A percentile compares a stretch with the other conserved stretches of the same genome.
Evolutionary conservation across 2,329 filamentous ascomycete species (phyloP).

Genomic region (Zymoseptoria pseudotritici): DNA sequence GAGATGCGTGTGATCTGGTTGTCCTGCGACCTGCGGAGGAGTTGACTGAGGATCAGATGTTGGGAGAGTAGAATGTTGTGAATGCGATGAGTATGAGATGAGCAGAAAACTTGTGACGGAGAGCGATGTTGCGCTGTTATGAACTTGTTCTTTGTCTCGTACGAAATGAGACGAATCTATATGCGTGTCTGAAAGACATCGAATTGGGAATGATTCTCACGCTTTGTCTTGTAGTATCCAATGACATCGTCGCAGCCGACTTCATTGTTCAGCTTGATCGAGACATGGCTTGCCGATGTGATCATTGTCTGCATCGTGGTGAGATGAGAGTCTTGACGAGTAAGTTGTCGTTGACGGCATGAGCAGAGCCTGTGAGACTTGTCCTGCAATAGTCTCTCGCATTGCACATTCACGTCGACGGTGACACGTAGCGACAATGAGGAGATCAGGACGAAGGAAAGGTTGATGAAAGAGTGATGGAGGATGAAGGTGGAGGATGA

Average conservation of each 20-base stretch:
- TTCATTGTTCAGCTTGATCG: background rate
- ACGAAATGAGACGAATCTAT: slow-evolving; percentile 3
- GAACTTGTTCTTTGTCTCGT: slow-evolving; percentile 3
- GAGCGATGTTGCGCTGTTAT: slow-evolving; percentile 4
- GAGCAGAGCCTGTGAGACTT: background rate
- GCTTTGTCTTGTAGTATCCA: background rate
- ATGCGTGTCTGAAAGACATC: background rate
- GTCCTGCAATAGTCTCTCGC: too few species aligned
- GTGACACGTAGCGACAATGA: background rate
- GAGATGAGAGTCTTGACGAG: background rate
- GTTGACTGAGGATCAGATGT: background rate
- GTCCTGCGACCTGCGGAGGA: slow-evolving; percentile 17
- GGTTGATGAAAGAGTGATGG: background rate
- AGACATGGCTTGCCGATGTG: background rate
- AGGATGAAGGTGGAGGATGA: background rate
- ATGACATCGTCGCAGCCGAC: background rate
- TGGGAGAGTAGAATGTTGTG: background rate
- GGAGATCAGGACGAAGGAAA: background rate
- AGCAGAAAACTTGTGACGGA: background rate
- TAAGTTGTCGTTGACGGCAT: background rate
- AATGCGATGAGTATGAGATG: slow-evolving; percentile 2
- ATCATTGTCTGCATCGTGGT: background rate
- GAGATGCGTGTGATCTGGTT: background rate
- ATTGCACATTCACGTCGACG: too few species aligned
- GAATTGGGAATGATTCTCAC: background rate